These are phyloP conservation scores for Trypanosoma boissoni DNA, from an alignment of 208 protist species.

Conservation along the genomic window DNA sequence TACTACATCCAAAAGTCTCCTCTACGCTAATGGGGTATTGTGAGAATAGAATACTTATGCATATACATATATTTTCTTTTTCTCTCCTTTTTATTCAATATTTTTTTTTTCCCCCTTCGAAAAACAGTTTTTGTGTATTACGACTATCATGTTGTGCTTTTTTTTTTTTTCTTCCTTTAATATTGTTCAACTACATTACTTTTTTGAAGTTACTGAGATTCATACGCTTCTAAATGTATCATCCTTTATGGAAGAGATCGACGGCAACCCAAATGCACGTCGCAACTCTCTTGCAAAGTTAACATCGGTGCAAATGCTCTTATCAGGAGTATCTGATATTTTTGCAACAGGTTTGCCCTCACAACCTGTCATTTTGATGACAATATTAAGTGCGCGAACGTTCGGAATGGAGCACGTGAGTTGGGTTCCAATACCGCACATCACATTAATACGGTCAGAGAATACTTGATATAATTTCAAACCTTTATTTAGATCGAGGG, in stretches of 20 bases:
- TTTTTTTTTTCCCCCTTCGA: slow-evolving; percentile 7
- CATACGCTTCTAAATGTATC: background rate
- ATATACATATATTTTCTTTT: too few relatives aligned
- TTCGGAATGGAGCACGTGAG: slow-evolving; percentile 81
- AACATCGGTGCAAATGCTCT: slow-evolving; percentile 62
- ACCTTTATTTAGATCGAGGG: slow-evolving; percentile 73
- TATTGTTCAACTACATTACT: background rate
- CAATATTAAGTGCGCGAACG: slow-evolving; percentile 76
- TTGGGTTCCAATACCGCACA: slow-evolving; percentile 85
- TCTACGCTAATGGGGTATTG: too few relatives aligned
- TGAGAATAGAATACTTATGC: too few relatives aligned
- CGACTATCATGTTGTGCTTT: background rate
- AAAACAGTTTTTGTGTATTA: too few relatives aligned
- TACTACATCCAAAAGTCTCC: too few relatives aligned
- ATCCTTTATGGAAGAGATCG: background rate
- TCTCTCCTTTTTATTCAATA: too few relatives aligned
- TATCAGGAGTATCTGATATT: slow-evolving; percentile 83
- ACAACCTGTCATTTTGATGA: slow-evolving; percentile 90
- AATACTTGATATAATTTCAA: slow-evolving; percentile 55
- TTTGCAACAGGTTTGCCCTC: slow-evolving; percentile 85
- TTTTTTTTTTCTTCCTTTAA: slow-evolving; percentile 1
- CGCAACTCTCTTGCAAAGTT: slow-evolving; percentile 59
- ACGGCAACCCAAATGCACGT: slow-evolving; percentile 53
- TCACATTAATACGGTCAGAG: slow-evolving; percentile 52
- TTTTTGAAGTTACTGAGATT: background rate